Evolutionary conservation across 805 yeast species (phyloP).

Genomic region (Kuraishia piskuri): DNA sequence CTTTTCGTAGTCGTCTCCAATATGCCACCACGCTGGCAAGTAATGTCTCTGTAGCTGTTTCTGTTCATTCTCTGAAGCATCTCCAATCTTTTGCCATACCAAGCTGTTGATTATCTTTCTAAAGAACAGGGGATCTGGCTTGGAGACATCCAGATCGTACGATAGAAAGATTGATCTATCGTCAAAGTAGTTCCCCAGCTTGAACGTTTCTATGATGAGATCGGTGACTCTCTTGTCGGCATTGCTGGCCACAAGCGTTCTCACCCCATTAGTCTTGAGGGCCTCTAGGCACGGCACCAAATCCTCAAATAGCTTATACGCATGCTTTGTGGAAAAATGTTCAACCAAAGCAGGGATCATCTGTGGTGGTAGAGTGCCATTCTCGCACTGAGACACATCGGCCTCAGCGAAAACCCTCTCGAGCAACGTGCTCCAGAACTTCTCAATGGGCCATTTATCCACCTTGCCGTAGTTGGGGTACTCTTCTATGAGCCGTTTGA

Average conservation of each 20-base stretch:
- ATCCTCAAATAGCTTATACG: constrained; percentile 47
- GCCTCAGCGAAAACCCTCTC: constrained; percentile 30
- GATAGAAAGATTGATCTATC: constrained; percentile 36
- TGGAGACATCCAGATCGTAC: constrained; percentile 44
- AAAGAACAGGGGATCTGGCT: constrained; percentile 45
- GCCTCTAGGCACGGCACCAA: constrained; percentile 34
- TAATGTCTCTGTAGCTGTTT: not conserved
- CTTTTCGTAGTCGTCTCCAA: constrained; percentile 53
- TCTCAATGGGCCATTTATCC: constrained; percentile 20
- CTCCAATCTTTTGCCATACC: constrained; percentile 12
- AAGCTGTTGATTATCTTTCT: constrained; percentile 22
- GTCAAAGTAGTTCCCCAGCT: constrained; percentile 31
- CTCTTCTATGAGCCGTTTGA: constrained; percentile 23
- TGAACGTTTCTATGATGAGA: constrained; percentile 36
- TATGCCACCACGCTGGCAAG: constrained; percentile 40
- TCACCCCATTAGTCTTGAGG: constrained; percentile 22
- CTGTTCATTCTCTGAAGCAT: constrained; percentile 6
- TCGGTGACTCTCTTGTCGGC: constrained; percentile 48
- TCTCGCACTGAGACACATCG: constrained; percentile 7
- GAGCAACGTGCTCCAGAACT: constrained; percentile 57
- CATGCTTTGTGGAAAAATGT: constrained; percentile 41
- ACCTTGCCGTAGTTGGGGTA: constrained; percentile 61
- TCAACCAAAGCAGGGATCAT: constrained; percentile 26
- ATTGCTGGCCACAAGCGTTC: constrained; percentile 44
- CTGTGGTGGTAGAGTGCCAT: constrained; percentile 16